Conservation (phyloP, 495 filamentous ascomycete genomes). For the Lasiosphaeria hispida region DNA sequence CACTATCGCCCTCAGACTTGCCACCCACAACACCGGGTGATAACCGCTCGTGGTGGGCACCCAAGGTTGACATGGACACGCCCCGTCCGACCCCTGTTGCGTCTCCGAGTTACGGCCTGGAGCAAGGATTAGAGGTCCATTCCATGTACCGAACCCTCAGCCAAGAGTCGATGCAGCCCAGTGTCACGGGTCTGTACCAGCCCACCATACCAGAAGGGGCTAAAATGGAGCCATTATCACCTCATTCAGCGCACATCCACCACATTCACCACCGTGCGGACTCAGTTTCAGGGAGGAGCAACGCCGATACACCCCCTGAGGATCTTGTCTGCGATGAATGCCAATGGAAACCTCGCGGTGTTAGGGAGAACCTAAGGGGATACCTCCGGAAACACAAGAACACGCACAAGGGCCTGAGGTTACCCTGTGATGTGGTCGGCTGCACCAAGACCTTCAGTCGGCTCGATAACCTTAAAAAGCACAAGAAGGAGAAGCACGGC, state of each 20-base stretch:
- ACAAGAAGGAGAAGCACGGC: constrained; percentile 39
- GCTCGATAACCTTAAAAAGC: constrained; percentile 43
- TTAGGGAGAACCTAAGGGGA: constrained; percentile 36
- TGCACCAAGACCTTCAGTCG: constrained; percentile 44
- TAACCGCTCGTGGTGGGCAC: constrained; percentile 24
- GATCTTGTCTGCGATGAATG: constrained; percentile 38
- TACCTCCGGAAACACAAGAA: constrained; percentile 42
- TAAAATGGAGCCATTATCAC: constrained; percentile 14
- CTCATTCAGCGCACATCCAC: background rate
- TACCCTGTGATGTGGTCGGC: constrained; percentile 30
- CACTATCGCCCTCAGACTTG: constrained; percentile 13
- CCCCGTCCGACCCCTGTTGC: constrained; percentile 16
- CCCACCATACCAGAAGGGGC: constrained; percentile 13
- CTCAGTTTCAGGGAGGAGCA: background rate
- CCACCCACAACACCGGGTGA: constrained; percentile 9
- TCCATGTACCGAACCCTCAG: constrained; percentile 25
- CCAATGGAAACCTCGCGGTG: constrained; percentile 38
- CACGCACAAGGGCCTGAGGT: constrained; percentile 35
- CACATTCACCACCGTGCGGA: constrained; percentile 14
- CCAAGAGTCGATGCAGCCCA: constrained; percentile 24
- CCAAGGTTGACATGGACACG: constrained; percentile 14
- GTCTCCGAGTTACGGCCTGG: constrained; percentile 20
- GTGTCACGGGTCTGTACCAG: constrained; percentile 15
- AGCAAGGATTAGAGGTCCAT: constrained; percentile 6
- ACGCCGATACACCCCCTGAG: constrained; percentile 16